Conservation (phyloP, 1,284 basidiomycete species). For the Gymnopus androsaceus region DNA sequence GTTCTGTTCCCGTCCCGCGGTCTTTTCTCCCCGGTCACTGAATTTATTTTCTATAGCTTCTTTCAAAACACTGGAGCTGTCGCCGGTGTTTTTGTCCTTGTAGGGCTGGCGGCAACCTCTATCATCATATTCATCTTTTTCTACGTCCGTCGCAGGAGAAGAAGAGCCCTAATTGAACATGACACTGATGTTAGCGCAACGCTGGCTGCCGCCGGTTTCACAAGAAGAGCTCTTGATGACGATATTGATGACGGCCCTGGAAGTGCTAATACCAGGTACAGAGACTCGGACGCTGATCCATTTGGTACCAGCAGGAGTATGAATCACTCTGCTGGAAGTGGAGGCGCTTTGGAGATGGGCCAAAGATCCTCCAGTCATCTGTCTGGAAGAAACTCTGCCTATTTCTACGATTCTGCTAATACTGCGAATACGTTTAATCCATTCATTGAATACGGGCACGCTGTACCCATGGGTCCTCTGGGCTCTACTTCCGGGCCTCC, state of each 20-base stretch:
- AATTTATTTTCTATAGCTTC: constrained; percentile 49
- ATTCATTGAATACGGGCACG: constrained; percentile 47
- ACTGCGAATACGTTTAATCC: constrained; percentile 52
- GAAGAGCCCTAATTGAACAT: constrained; percentile 59
- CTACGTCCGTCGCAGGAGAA: constrained; percentile 63
- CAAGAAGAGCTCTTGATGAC: constrained; percentile 66
- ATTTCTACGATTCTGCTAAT: constrained; percentile 30
- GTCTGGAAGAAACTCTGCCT: constrained; percentile 15
- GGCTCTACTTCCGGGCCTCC: constrained; percentile 46
- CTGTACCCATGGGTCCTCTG: constrained; percentile 28
- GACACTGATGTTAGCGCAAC: constrained; percentile 69
- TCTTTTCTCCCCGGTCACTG: constrained; percentile 7
- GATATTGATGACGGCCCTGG: constrained; percentile 47
- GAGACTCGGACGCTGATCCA: constrained; percentile 4
- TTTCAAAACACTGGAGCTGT: constrained; percentile 77
- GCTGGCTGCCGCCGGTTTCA: constrained; percentile 65
- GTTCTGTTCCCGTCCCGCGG: constrained; percentile 5
- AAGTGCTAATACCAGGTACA: constrained; percentile 15
- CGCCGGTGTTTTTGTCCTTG: constrained; percentile 74
- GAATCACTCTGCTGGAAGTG: constrained; percentile 24
- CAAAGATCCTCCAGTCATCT: constrained; percentile 27
- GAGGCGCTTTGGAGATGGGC: constrained; percentile 25
- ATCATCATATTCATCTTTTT: constrained; percentile 73
- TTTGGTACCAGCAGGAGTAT: neutral
- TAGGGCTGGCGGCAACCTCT: constrained; percentile 69